Percentiles rank a stretch among this genome's conserved stretches.
Conservation (phyloP, 495 filamentous ascomycete genomes). For the Penicillium simplicissimum region DNA sequence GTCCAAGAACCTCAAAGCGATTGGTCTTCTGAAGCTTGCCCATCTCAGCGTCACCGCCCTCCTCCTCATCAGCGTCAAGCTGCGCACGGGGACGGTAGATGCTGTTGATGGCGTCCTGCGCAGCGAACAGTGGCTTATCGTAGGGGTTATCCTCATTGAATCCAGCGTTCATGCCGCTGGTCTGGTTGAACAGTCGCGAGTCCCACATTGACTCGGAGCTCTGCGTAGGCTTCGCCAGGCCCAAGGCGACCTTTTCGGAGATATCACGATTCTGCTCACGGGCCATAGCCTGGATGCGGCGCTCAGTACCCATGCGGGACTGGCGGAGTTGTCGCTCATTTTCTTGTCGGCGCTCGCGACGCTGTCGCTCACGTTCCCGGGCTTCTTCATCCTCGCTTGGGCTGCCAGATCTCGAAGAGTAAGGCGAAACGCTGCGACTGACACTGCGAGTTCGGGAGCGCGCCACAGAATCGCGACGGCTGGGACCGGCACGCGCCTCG, state of each 20-base stretch:
- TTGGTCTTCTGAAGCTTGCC: conserved; percentile 80
- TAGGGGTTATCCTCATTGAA: conserved; percentile 99
- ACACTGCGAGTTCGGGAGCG: conserved; percentile 47
- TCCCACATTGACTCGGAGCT: conserved; percentile 94
- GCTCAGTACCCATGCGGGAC: conserved; percentile 93
- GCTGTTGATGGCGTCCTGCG: conserved; percentile 91
- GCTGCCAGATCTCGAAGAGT: conserved; percentile 56
- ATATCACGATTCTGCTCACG: conserved; percentile 97
- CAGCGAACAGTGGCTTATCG: conserved; percentile 96
- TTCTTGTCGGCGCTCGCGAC: conserved; percentile 76
- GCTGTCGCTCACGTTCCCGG: conserved; percentile 72
- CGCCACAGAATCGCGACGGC: conserved; percentile 46
- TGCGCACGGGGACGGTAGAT: conserved; percentile 85
- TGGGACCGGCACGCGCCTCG: conserved; percentile 65
- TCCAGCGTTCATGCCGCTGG: conserved; percentile 79
- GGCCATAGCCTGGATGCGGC: conserved; percentile 85
- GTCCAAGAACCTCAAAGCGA: conserved; percentile 85
- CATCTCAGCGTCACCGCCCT: conserved; percentile 79
- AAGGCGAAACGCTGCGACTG: conserved; percentile 56
- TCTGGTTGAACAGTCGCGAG: conserved; percentile 92
- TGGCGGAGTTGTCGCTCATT: conserved; percentile 88
- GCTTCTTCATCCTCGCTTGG: conserved; percentile 65
- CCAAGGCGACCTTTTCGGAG: conserved; percentile 94
- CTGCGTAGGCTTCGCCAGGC: conserved; percentile 91
- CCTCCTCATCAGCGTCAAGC: conserved; percentile 70